A percentile compares a stretch with the other conserved stretches of the same genome.
Conservation (phyloP, 768 basidiomycete genomes). For the Saitozyma podzolica region DNA sequence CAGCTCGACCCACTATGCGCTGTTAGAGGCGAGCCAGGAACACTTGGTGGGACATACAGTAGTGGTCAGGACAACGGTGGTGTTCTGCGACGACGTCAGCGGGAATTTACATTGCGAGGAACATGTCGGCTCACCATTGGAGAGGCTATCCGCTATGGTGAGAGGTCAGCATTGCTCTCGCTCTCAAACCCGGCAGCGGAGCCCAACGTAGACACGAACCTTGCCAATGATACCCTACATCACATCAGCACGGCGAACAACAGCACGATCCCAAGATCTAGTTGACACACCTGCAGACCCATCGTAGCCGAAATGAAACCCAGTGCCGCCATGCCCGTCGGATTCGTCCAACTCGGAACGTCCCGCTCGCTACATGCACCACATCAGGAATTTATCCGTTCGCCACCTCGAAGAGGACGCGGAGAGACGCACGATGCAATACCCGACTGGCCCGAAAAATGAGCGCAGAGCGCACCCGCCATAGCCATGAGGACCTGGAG, state of each 20-base stretch:
- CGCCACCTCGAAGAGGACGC: constrained; percentile 7
- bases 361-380: constrained; percentile 54
- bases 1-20: constrained; percentile 74
- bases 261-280: no score
- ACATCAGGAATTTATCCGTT: constrained; percentile 43
- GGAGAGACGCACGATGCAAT: constrained; percentile 34
- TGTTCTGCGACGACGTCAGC: constrained; percentile 12
- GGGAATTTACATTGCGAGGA: background rate
- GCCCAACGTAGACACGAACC: constrained; percentile 70
- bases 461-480: constrained; percentile 68
- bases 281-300: constrained; percentile 62
- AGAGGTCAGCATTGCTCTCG: constrained; percentile 8
- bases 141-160: constrained; percentile 28
- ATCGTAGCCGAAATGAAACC: constrained; percentile 77
- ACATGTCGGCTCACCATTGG: constrained; percentile 34
- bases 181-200: constrained; percentile 34
- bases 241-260: no score
- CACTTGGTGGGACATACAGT: constrained; percentile 25
- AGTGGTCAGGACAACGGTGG: constrained; percentile 62
- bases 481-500: constrained; percentile 75
- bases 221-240: constrained; percentile 72
- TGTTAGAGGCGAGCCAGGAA: background rate
- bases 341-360: constrained; percentile 70
- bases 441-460: constrained; percentile 63
- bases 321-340: constrained; percentile 67